Evolutionary conservation across 2,329 filamentous ascomycete species (phyloP), one percentile per base, ranked within the genome.

Genomic region (Aspergillus brasiliensis): DNA sequence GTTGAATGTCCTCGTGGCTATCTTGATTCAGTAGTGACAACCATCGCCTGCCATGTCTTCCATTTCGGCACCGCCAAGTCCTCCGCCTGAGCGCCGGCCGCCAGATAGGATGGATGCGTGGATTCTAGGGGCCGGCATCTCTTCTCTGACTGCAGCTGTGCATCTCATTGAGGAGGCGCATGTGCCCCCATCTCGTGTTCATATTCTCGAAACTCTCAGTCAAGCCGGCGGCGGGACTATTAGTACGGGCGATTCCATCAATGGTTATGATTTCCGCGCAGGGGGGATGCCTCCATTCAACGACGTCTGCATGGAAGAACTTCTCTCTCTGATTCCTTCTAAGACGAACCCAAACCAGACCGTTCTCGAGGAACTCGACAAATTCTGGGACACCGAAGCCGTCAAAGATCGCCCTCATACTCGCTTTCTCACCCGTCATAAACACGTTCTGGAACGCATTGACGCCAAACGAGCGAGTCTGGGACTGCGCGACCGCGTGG

Each of bases 261-360:
- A 72, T 31, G 75, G 75, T 0, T 77, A 76, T 53, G 69, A 77
- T 51, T 74, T 74, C 55, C 73, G 72, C 21, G 72, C 71, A 7
- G 75, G 71, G 21, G 69, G 72, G 17, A 69, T 76, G 62, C 73
- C 75, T 51, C 68, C 71, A 31, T 71, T 69, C 42, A 72, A 73
- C 34, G 76, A 71, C 17, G 66, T 67, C 38, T 74, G 71, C 31
- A 67, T 76, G 48, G 70, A 70, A 51, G 70, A 74, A 37, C 62
- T 77, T n/a, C 69, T 76, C 51, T 66, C 67, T 5, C 62, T 73
- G 6, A 69, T 78, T 10, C 70, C 71, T 4, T 77, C 64, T 8
- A 23, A 53, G 8, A 49, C 49, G 7, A 48, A 62, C 27, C 48
- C 62, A 0, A 60, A 40, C 5, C 61, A 60, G n/a, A 67, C 56